phyloP scores from a whole-genome alignment of 148 eudicot genomes.

The Drosera capensis region DNA sequence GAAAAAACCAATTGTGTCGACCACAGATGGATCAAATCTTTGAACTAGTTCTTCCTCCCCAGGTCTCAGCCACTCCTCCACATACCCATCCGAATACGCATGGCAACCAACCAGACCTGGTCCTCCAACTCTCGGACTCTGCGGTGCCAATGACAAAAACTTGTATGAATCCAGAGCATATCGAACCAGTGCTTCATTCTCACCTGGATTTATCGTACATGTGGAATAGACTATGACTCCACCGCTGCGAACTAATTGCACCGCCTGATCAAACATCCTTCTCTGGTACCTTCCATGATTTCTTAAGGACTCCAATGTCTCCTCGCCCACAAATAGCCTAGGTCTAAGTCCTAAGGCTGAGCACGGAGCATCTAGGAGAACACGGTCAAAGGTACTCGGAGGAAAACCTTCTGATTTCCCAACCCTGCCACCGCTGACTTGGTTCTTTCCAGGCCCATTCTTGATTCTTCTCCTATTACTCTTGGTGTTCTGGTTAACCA shows the following conservation, averaged over 20 bases:
- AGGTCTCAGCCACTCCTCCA: conserved; percentile 77
- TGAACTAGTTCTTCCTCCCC: conserved; percentile 88
- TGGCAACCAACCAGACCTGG: conserved; percentile 66
- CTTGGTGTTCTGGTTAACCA: conserved; percentile 12
- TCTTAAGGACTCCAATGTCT: conserved; percentile 57
- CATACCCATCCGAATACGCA: conserved; percentile 47
- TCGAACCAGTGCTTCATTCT: conserved; percentile 78
- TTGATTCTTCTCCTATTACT: conserved; percentile 22
- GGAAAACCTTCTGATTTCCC: conserved; percentile 67
- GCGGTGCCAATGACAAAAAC: conserved; percentile 60
- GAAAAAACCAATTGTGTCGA: conserved; percentile 88
- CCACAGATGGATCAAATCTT: conserved; percentile 73
- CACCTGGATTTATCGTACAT: conserved; percentile 94
- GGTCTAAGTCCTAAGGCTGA: conserved; percentile 97
- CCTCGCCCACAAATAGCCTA: conserved; percentile 80
- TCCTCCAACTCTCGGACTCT: conserved; percentile 71
- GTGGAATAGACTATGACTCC: conserved; percentile 93
- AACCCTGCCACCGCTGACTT: conserved; percentile 53
- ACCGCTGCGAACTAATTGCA: conserved; percentile 87
- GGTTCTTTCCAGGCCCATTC: conserved; percentile 71
- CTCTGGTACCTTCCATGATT: conserved; percentile 62
- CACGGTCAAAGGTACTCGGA: conserved; percentile 78
- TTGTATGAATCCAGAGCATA: conserved; percentile 76
- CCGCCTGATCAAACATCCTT: conserved; percentile 91
- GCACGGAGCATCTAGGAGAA: conserved; percentile 96